phyloP scores from a whole-genome alignment of 83 land plant genomes.

The Picea mariana region DNA sequence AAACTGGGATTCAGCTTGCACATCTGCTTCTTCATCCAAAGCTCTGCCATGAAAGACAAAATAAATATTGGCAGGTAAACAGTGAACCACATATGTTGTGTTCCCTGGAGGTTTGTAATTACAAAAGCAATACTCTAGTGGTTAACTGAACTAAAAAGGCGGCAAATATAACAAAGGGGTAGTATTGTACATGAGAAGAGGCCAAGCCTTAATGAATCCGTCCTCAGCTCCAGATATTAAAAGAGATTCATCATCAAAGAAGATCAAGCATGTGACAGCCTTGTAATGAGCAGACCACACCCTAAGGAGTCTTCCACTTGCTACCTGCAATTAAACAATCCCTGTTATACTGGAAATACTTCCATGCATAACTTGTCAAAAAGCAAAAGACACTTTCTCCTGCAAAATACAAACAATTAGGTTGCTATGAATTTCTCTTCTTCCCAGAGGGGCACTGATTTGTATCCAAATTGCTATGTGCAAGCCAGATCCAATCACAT shows the following conservation, averaged over 20 bases:
- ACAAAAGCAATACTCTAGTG: background rate
- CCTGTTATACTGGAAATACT: background rate
- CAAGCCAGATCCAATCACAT: background rate
- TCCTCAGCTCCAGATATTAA: conserved; percentile 44
- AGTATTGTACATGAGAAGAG: conserved; percentile 20
- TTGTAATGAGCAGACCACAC: conserved; percentile 88
- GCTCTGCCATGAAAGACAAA: conserved; percentile 29
- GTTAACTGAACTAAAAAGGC: background rate
- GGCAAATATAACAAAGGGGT: conserved; percentile 10
- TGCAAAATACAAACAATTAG: background rate
- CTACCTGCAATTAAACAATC: conserved; percentile 43
- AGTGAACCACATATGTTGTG: background rate
- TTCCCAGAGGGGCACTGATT: background rate
- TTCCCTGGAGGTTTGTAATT: background rate
- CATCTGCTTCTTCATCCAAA: conserved; percentile 38
- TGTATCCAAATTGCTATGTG: background rate
- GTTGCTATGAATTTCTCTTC: no score
- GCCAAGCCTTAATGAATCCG: conserved; percentile 28
- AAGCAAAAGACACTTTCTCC: background rate
- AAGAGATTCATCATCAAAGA: conserved; percentile 45
- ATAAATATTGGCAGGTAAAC: background rate
- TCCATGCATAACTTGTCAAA: background rate
- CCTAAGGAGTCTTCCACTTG: conserved; percentile 74
- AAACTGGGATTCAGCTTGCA: conserved; percentile 23
- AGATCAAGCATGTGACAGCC: conserved; percentile 65